Evolutionary conservation across 108 stramenopile species (phyloP).

Genomic region (Heterococcus sp.): DNA sequence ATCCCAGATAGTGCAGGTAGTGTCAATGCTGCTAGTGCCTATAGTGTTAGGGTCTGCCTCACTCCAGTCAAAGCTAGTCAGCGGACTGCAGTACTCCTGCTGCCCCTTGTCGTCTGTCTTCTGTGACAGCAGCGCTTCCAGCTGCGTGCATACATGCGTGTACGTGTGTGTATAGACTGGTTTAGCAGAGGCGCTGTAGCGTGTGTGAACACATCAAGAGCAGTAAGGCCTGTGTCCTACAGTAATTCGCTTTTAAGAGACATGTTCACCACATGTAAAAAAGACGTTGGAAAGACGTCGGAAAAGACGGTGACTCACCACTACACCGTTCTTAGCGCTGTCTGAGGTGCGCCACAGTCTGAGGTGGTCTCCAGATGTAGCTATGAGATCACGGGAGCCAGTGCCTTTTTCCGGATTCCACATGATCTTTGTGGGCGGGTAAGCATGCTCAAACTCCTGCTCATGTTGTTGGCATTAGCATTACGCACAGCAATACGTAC

Average conservation of each 20-base stretch:
- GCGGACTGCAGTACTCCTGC: slow-evolving; percentile 90
- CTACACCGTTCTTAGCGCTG: slow-evolving; percentile 48
- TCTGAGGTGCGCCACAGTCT: slow-evolving; percentile 76
- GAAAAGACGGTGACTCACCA: slow-evolving; percentile 34
- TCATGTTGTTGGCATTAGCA: neutral
- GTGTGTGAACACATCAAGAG: too few relatives aligned
- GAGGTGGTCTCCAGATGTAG: slow-evolving; percentile 86
- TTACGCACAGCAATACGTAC: neutral
- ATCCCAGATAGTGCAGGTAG: slow-evolving; percentile 99
- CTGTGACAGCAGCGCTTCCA: slow-evolving; percentile 12
- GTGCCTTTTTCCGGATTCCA: slow-evolving; percentile 57
- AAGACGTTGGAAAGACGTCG: neutral
- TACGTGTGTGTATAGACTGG: too few relatives aligned
- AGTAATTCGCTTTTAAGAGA: neutral
- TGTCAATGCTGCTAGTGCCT: slow-evolving; percentile 89
- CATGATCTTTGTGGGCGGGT: slow-evolving; percentile 58
- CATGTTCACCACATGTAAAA: neutral
- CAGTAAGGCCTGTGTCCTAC: neutral
- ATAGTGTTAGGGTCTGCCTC: slow-evolving; percentile 77
- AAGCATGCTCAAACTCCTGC: slow-evolving; percentile 53
- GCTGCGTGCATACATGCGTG: too few relatives aligned
- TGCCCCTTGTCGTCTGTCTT: slow-evolving; percentile 69
- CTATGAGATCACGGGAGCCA: slow-evolving; percentile 77
- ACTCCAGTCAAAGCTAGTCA: slow-evolving; percentile 91
- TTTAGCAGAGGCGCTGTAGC: too few relatives aligned